Percentiles rank a stretch among this genome's conserved stretches.
These are phyloP conservation scores for Triticum dicoccoides DNA, from an alignment of 176 grass and related monocot species.

Conservation along the genomic window DNA sequence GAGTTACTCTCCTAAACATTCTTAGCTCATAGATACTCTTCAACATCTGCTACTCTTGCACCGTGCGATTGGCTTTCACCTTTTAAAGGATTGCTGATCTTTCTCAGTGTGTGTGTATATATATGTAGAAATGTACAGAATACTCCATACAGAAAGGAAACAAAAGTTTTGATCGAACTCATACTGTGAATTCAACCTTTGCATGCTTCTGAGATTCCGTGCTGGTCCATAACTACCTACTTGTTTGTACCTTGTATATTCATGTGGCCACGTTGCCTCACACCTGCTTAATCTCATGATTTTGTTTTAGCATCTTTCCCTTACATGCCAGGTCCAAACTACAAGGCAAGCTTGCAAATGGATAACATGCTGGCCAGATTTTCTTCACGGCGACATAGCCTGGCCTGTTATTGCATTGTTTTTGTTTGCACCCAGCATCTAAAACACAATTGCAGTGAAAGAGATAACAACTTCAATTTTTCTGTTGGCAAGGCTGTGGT, in stretches of 20 bases:
- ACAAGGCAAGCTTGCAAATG: background rate
- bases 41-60: background rate
- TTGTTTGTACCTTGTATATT: too few species aligned
- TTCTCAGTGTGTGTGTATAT: background rate
- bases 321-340: background rate
- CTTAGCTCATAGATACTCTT: slow-evolving; percentile 27
- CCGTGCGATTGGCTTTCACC: background rate
- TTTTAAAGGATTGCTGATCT: background rate
- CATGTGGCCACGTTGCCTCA: too few species aligned
- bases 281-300: too few species aligned
- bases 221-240: too few species aligned
- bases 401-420: too few species aligned
- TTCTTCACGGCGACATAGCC: background rate
- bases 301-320: background rate
- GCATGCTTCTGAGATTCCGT: background rate
- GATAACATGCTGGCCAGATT: background rate
- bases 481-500: background rate
- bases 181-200: background rate
- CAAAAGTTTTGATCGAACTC: slow-evolving; percentile 33
- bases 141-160: too few species aligned
- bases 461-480: background rate
- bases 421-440: background rate
- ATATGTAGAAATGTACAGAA: background rate
- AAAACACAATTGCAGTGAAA: background rate
- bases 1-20: slow-evolving; percentile 43